Conservation (phyloP, 331 rosid species). For the Malus hybrid region DNA sequence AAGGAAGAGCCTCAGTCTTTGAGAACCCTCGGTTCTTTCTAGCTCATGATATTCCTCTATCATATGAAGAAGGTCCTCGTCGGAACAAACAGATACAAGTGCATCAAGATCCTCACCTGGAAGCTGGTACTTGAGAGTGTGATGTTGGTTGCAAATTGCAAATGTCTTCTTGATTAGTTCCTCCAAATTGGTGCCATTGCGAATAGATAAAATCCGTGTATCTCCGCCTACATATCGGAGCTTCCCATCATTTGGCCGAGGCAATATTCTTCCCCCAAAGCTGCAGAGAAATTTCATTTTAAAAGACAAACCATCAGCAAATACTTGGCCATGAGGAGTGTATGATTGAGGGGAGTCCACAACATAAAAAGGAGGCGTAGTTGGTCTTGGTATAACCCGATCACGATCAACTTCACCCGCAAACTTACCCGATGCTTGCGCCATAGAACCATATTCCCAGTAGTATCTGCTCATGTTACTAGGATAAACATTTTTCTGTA, state of each 20-base stretch:
- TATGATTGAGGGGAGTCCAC: constrained; percentile 47
- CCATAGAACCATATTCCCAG: constrained; percentile 35
- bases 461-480: constrained; percentile 33
- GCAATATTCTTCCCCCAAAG: constrained; percentile 86
- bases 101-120: constrained; percentile 98
- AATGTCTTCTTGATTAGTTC: constrained; percentile 62
- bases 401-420: constrained; percentile 30
- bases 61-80: constrained; percentile 92
- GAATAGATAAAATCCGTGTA: constrained; percentile 67
- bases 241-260: constrained; percentile 79
- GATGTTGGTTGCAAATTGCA: constrained; percentile 58
- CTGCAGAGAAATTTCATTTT: constrained; percentile 89
- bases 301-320: constrained; percentile 34
- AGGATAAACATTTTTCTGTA: constrained; percentile 36
- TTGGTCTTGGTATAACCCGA: constrained; percentile 24
- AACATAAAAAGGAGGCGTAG: constrained; percentile 20
- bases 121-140: constrained; percentile 86
- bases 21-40: constrained; percentile 70
- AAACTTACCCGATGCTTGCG: constrained; percentile 35
- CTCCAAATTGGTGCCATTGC: constrained; percentile 42
- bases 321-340: constrained; percentile 35
- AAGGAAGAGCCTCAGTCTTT: constrained; percentile 73
- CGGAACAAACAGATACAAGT: constrained; percentile 86
- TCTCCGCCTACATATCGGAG: constrained; percentile 93
- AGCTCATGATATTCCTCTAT: constrained; percentile 79